phyloP scores from a whole-genome alignment of 805 yeast species.

The Metschnikowia arizonensis region DNA sequence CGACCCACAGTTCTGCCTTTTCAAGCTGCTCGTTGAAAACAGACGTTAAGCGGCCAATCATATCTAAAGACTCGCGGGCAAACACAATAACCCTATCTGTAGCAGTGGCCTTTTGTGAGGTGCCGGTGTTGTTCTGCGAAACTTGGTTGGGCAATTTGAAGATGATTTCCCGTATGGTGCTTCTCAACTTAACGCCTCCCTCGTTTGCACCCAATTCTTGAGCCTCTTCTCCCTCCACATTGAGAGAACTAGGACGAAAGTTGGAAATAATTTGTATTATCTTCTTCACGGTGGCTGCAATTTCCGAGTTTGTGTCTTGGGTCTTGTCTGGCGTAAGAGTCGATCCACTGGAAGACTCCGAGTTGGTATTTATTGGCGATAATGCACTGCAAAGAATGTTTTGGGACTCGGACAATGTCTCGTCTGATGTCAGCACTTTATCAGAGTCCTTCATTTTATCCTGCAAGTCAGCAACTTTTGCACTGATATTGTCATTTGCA shows the following conservation, averaged over 20 bases:
- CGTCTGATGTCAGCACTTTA: conserved; percentile 4
- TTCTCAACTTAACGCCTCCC: conserved; percentile 38
- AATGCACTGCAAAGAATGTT: conserved; percentile 2
- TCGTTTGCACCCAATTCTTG: conserved; percentile 2
- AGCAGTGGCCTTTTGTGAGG: conserved; percentile 32
- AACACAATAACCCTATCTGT: conserved; percentile 71
- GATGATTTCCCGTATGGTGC: conserved; percentile 74
- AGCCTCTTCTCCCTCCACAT: conserved; percentile 5
- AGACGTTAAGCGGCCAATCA: conserved; percentile 76
- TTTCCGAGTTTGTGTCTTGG: conserved; percentile 66
- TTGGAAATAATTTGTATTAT: conserved; percentile 82
- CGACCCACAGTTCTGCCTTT: conserved; percentile 82
- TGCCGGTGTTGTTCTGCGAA: conserved; percentile 17
- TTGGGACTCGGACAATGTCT: not conserved
- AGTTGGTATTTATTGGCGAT: conserved; percentile 3
- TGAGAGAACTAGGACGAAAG: conserved; percentile 47
- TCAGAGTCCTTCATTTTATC: conserved; percentile 44
- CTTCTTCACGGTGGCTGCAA: conserved; percentile 83
- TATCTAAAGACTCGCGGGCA: conserved; percentile 85
- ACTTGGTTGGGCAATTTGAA: conserved; percentile 64
- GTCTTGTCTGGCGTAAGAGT: conserved; percentile 19
- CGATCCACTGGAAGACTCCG: conserved; percentile 5
- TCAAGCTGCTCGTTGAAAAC: conserved; percentile 83
- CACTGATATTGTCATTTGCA: conserved; percentile 73
- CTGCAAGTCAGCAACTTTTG: conserved; percentile 62